Conservation (phyloP, 129 eudicot genomes). For the Centrapalus pauciflorus region DNA sequence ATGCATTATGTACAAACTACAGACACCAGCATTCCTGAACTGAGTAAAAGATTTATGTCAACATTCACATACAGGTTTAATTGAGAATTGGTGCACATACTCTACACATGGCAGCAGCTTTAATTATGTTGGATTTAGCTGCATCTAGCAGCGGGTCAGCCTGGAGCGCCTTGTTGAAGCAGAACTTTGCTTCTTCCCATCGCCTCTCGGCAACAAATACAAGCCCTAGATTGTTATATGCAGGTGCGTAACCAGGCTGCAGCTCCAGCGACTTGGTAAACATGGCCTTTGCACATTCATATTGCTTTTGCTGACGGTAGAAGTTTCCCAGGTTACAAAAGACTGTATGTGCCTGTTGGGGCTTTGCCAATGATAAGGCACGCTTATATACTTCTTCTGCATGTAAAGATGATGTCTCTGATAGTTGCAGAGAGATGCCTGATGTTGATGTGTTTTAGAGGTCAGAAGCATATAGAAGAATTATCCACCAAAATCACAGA, state of each 20-base stretch:
- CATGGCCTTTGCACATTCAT: constrained; percentile 82
- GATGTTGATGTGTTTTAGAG: background rate
- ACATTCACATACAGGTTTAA: constrained; percentile 5
- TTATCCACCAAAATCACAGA: background rate
- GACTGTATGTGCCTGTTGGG: constrained; percentile 61
- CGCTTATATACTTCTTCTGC: constrained; percentile 85
- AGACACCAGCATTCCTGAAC: background rate
- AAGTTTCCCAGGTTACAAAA: constrained; percentile 83
- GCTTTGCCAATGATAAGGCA: constrained; percentile 64
- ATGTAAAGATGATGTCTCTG: constrained; percentile 56
- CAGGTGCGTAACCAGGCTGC: constrained; percentile 96
- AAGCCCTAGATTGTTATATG: constrained; percentile 90
- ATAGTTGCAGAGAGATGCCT: constrained; percentile 85
- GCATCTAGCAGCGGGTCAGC: constrained; percentile 87
- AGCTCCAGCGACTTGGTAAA: constrained; percentile 79
- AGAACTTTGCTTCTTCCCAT: constrained; percentile 83
- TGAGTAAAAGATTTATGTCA: background rate
- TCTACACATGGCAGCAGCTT: constrained; percentile 64
- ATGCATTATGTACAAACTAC: constrained; percentile 21
- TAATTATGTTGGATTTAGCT: constrained; percentile 83
- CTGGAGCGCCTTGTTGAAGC: constrained; percentile 75
- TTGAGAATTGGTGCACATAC: constrained; percentile 23
- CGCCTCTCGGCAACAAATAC: constrained; percentile 83
- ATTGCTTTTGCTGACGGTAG: constrained; percentile 63
- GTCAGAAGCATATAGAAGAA: background rate